phyloP scores from a whole-genome alignment of 179 eudicot genomes.

The Pouteria campechiana region DNA sequence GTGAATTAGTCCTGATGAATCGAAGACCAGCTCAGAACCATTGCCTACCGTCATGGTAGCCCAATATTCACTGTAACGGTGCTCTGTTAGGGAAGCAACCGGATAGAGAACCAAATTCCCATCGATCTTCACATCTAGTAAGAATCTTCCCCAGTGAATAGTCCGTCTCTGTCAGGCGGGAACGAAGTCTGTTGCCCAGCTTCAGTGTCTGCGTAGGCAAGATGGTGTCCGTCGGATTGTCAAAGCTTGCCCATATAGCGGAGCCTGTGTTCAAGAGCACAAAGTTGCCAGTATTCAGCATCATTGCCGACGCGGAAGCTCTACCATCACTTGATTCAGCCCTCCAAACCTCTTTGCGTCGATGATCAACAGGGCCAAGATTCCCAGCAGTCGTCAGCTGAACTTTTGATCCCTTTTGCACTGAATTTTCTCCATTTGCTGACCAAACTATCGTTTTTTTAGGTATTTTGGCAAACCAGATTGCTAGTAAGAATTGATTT shows the following conservation, averaged over 20 bases:
- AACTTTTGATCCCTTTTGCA: slow-evolving; percentile 7
- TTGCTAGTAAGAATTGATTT: slow-evolving; percentile 1
- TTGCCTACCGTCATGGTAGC: neutral
- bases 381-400: slow-evolving; percentile 1
- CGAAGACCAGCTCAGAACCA: slow-evolving; percentile 9
- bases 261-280: neutral
- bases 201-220: slow-evolving; percentile 4
- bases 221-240: slow-evolving; percentile 7
- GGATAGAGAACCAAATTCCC: slow-evolving; percentile 12
- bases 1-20: slow-evolving; percentile 1
- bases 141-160: slow-evolving; percentile 7
- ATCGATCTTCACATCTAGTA: neutral
- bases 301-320: neutral
- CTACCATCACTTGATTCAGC: neutral
- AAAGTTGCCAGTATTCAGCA: slow-evolving; percentile 10
- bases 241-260: slow-evolving; percentile 8
- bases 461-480: slow-evolving; percentile 14
- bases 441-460: slow-evolving; percentile 9
- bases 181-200: neutral
- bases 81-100: neutral
- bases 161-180: neutral
- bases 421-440: neutral
- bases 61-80: slow-evolving; percentile 1
- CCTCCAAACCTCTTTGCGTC: slow-evolving; percentile 4
- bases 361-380: neutral